Base-by-base conservation (phyloP, 345 rosid species). In the Orychophragmus violaceus region DNA sequence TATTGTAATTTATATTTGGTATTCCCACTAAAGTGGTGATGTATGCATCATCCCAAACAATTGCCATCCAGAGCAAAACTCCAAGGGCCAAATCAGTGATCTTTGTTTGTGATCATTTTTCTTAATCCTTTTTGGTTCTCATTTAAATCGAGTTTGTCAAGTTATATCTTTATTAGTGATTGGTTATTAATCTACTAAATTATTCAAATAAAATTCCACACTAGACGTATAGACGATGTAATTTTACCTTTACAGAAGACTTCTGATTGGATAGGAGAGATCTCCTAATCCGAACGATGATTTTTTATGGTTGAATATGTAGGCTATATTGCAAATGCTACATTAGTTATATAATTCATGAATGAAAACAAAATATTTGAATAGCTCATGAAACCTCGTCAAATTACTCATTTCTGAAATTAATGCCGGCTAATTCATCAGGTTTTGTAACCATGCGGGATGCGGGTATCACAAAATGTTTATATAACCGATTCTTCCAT, bases 1-100 rank as follows among this genome's bases (percentile, higher is more conserved):
- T 54, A 24, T 71, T 13, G 21, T 60, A 44, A 57, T 28, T 64
- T 68, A 74, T 62, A 14, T 64, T 37, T 35, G 71, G 71, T 55
- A 78, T 74, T 74, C 69, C 66, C 74, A 65, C 45, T 76, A 57
- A 28, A 42, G 68, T 59, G 72, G 77, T 46, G 67, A 52, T 65
- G 62, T 65, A 51, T 53, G 56, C 62, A 66, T 60, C 37, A 50
- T 60, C 71, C 35, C 57, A 59, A 59, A 48, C 66, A 59, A 54
- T 66, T 60, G 60, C 62, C 44, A 60, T 66, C 64, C 70, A 18
- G 52, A 76, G 32, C 6, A 62, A 59, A 71, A 71, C 69, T 46
- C 76, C 59, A 36, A 56, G 13, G 37, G 70, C 22, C 70, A 71
- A n/a, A n/a, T 56, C 35, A 63, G 11, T 51, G 6, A 4, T 21